phyloP scores from a whole-genome alignment of 2,329 filamentous ascomycete genomes.

The Nemania sp. region DNA sequence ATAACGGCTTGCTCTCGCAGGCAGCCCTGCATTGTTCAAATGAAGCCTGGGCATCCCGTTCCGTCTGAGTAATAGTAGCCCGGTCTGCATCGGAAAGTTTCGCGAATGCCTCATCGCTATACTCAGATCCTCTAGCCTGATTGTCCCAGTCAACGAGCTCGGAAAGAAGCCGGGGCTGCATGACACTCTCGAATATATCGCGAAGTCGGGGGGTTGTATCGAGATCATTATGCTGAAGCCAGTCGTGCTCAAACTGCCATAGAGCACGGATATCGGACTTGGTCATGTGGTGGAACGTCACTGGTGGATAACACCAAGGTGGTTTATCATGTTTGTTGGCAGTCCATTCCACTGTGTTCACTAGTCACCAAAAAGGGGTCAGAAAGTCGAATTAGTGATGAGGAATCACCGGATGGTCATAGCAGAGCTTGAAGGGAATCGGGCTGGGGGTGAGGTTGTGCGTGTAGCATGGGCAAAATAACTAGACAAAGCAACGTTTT shows the following conservation, averaged over 20 bases:
- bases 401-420: neutral
- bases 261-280: conserved; percentile 15
- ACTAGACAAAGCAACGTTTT: neutral
- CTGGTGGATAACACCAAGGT: conserved; percentile 38
- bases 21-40: conserved; percentile 27
- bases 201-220: conserved; percentile 15
- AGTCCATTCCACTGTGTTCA: conserved; percentile 32
- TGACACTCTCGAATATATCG: conserved; percentile 21
- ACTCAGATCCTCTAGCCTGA: conserved; percentile 25
- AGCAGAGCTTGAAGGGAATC: neutral
- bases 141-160: conserved; percentile 31
- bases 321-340: conserved; percentile 20
- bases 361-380: conserved; percentile 7
- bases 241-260: conserved; percentile 36
- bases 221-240: conserved; percentile 18
- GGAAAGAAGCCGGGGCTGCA: conserved; percentile 22
- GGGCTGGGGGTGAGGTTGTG: neutral
- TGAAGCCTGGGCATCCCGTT: conserved; percentile 27
- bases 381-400: neutral
- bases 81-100: conserved; percentile 17
- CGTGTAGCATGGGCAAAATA: neutral
- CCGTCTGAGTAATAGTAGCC: neutral
- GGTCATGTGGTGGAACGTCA: conserved; percentile 40
- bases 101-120: conserved; percentile 26
- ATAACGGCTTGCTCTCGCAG: conserved; percentile 34